Percentiles rank a stretch among this genome's conserved stretches.
These are phyloP conservation scores for Penicillium sp. DNA, from an alignment of 2,329 filamentous ascomycete genomes.

Conservation along the genomic window DNA sequence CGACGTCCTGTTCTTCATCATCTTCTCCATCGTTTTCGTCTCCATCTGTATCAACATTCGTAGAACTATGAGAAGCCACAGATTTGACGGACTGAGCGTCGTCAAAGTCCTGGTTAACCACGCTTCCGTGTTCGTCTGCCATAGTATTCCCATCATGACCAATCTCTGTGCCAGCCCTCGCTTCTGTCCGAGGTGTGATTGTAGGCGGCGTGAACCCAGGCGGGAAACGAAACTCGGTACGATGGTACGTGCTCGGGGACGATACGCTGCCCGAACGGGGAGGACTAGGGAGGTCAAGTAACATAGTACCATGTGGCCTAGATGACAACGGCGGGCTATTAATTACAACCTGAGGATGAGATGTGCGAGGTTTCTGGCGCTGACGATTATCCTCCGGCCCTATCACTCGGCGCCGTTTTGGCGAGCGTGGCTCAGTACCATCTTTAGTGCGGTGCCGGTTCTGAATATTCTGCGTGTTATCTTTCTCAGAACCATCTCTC, in stretches of 20 bases:
- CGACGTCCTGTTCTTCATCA: slow-evolving; percentile 17
- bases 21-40: slow-evolving; percentile 18
- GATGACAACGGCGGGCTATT: slow-evolving; percentile 25
- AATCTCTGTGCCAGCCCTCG: slow-evolving; percentile 25
- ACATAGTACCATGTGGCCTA: slow-evolving; percentile 10
- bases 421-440: slow-evolving; percentile 19
- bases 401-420: slow-evolving; percentile 45
- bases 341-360: slow-evolving; percentile 34
- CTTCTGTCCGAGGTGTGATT: slow-evolving; percentile 32
- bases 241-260: slow-evolving; percentile 28
- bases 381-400: slow-evolving; percentile 22
- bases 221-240: slow-evolving; percentile 43
- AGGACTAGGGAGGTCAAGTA: slow-evolving; percentile 47
- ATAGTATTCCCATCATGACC: slow-evolving; percentile 19
- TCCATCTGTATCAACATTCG: slow-evolving; percentile 23
- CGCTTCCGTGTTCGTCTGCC: slow-evolving; percentile 22
- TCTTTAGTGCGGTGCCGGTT: slow-evolving; percentile 8
- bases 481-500: neutral
- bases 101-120: slow-evolving; percentile 20
- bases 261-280: slow-evolving; percentile 43
- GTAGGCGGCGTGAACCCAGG: slow-evolving; percentile 38
- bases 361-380: slow-evolving; percentile 16
- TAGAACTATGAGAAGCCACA: slow-evolving; percentile 23
- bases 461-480: slow-evolving; percentile 7
- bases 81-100: slow-evolving; percentile 30